Evolutionary conservation across 1,284 basidiomycete species (phyloP).

Genomic region (Coriolopsis trogii): DNA sequence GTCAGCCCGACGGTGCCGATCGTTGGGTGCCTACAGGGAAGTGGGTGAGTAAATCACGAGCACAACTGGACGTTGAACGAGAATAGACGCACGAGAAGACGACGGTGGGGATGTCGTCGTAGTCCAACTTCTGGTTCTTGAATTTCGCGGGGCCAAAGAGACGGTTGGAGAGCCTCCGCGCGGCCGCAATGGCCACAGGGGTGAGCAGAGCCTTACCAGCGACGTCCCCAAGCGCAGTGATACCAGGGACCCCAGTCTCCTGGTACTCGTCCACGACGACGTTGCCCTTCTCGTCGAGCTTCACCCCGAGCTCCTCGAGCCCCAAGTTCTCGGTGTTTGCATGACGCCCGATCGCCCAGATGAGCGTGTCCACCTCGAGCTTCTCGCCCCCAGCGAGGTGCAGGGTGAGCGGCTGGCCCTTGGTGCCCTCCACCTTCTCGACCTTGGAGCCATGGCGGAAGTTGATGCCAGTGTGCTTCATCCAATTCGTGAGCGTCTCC

Average conservation of each 20-base stretch:
- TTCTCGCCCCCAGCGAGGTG: conserved; percentile 71
- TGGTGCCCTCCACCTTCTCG: conserved; percentile 75
- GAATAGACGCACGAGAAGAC: conserved; percentile 82
- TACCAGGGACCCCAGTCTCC: conserved; percentile 70
- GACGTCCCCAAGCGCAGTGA: conserved; percentile 92
- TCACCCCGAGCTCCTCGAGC: conserved; percentile 78
- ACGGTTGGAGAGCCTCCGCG: conserved; percentile 86
- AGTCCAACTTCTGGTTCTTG: conserved; percentile 88
- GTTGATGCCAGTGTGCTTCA: conserved; percentile 90
- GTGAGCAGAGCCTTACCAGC: conserved; percentile 92
- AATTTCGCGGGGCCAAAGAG: conserved; percentile 86
- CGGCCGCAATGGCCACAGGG: conserved; percentile 98
- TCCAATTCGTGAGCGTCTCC: conserved; percentile 90
- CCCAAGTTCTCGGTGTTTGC: conserved; percentile 82
- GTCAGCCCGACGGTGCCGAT: conserved; percentile 93
- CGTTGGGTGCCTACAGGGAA: conserved; percentile 74
- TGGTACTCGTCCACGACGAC: conserved; percentile 93
- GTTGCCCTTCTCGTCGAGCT: conserved; percentile 79
- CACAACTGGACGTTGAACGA: conserved; percentile 2
- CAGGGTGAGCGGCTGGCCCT: conserved; percentile 69
- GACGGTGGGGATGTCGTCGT: conserved; percentile 91
- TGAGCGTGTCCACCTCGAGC: conserved; percentile 84
- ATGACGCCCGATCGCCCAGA: conserved; percentile 96
- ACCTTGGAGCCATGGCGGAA: conserved; percentile 85
- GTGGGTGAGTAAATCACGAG: not conserved